Evolutionary conservation across 192 early-diverging fungal species (phyloP), one percentile per base, ranked within the genome.

Genomic region (Cetraspora pellucida): DNA sequence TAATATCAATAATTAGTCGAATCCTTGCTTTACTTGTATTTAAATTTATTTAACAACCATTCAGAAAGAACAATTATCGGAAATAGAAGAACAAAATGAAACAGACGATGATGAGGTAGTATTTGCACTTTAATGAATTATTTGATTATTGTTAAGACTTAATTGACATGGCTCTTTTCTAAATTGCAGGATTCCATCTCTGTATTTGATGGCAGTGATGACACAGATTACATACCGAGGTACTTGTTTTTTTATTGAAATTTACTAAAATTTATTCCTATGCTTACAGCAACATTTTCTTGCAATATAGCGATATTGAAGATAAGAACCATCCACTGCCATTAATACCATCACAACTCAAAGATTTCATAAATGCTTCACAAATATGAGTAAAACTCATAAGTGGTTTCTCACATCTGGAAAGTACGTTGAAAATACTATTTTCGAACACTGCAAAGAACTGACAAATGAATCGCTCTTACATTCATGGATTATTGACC

Each of bases 401-500:
- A 77, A 77, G 50, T 77, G 75, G 75, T 19, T 67, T 50, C 63
- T 66, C 21, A 19, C 31, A 23, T 55, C 19, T 52, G 64, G 64
- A 28, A 77, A 17, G 27, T 65, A 49, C 27, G 64, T 67, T 27
- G 75, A 77, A 43, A 63, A 77, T 49, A 68, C 54, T 50, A 21
- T 77, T 55, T 77, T 77, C 19, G 43, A 55, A 64, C 21, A 65
- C 52, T 77, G 66, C 49, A 67, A 66, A 11, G 9, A 46, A 50
- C 28, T 66, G 64, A 19, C 0, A 55, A 47, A 37, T 50, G 75
- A 77, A 57, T 67, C 75, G 46, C 27, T 67, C 30, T 19, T 77
- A 52, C 58, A 60, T 74, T 74, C 72, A 61, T 74, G 55, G 37
- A 57, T 61, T 23, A 74, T 74, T 61, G 72, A 74, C 28, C 59